phyloP scores from a whole-genome alignment of 2,329 filamentous ascomycete species.

The Sporothrix phasma region DNA sequence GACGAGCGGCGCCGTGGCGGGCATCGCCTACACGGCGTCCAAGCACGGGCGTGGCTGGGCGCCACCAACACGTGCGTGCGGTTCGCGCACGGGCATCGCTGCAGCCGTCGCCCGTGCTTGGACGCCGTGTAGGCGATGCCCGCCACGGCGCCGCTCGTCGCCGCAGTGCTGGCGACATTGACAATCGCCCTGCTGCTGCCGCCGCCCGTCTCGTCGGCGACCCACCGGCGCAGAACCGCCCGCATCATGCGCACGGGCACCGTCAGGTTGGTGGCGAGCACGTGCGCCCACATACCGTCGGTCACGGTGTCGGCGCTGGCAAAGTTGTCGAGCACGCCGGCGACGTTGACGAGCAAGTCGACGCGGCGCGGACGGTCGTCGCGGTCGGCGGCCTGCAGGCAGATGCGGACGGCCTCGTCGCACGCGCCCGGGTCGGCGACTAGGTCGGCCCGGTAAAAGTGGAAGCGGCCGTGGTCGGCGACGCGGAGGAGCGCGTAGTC shows the following conservation, averaged over 20 bases:
- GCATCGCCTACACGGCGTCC: conserved; percentile 27
- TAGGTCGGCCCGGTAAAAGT: conserved; percentile 28
- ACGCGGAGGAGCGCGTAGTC: conserved; percentile 23
- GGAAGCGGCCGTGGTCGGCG: conserved; percentile 30
- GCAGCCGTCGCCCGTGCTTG: conserved; percentile 27
- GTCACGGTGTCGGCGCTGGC: conserved; percentile 33
- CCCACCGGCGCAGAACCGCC: conserved; percentile 33
- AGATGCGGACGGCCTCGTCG: conserved; percentile 27
- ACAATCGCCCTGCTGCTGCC: conserved; percentile 34
- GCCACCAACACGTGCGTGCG: too few relatives aligned
- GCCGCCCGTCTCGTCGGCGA: background rate
- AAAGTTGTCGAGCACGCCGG: conserved; percentile 39
- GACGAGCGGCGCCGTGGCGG: conserved; percentile 29
- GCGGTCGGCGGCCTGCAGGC: conserved; percentile 23
- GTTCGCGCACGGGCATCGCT: too few relatives aligned
- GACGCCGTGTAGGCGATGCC: conserved; percentile 27
- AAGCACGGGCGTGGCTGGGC: conserved; percentile 29
- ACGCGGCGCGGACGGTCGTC: conserved; percentile 27
- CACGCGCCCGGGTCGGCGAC: conserved; percentile 23
- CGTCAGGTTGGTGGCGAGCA: conserved; percentile 37
- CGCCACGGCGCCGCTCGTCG: conserved; percentile 30
- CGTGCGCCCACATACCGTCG: conserved; percentile 21
- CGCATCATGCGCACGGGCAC: conserved; percentile 43
- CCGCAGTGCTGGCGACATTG: conserved; percentile 37
- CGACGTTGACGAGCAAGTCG: conserved; percentile 46